Percentiles rank a stretch among this genome's conserved stretches.
Evolutionary conservation across 2,329 filamentous ascomycete genomes (phyloP).

Genomic region (Fusarium heterosporum): DNA sequence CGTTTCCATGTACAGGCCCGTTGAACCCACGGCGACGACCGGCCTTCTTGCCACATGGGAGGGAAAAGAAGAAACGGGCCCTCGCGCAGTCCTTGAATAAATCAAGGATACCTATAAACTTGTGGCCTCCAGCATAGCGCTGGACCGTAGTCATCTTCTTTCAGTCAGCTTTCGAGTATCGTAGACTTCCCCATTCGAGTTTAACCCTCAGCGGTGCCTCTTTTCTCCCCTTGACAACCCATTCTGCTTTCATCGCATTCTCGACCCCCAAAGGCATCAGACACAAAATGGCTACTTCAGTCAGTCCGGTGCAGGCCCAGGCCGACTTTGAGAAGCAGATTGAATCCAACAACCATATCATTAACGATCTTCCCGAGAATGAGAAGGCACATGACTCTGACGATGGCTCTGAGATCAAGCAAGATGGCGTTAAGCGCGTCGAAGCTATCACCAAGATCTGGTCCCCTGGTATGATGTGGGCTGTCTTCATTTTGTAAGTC

Average conservation of each 20-base stretch:
- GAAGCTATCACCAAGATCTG: conserved; percentile 56
- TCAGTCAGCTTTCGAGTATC: conserved; percentile 11
- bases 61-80: not conserved
- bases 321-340: conserved; percentile 37
- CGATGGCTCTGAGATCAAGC: conserved; percentile 47
- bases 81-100: conserved; percentile 8
- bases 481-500: conserved; percentile 55
- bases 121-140: not conserved
- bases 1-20: not conserved
- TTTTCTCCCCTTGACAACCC: not conserved
- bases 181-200: conserved; percentile 1
- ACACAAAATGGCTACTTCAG: conserved; percentile 11
- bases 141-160: not conserved
- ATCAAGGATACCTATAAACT: conserved; percentile 30
- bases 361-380: conserved; percentile 23
- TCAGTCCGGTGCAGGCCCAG: conserved; percentile 11
- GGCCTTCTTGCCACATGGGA: conserved; percentile 13
- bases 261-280: not conserved
- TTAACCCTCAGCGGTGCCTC: not conserved
- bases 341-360: conserved; percentile 13
- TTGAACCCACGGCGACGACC: conserved; percentile 5
- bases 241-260: not conserved
- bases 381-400: conserved; percentile 34
- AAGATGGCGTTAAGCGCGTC: conserved; percentile 55
- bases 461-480: conserved; percentile 53